Percentiles rank a stretch among this genome's conserved stretches.
phyloP scores from a whole-genome alignment of 352 stramenopile genomes.

The Pythium rishiriense region DNA sequence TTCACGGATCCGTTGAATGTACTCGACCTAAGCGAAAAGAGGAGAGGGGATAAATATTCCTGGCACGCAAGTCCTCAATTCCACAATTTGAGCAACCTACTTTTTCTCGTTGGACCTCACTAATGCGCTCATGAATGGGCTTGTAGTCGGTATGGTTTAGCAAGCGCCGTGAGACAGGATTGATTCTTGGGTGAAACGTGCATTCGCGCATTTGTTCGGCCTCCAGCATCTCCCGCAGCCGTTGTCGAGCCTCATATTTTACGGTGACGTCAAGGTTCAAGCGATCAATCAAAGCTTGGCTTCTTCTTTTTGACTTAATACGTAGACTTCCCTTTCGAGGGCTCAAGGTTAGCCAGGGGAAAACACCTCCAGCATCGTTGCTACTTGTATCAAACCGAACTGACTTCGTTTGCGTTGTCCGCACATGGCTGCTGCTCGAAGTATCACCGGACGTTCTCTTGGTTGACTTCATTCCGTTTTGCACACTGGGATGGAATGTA shows the following conservation, averaged over 20 bases:
- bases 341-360: constrained; percentile 66
- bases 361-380: constrained; percentile 21
- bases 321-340: constrained; percentile 28
- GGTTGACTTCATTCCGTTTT: not conserved
- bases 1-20: constrained; percentile 47
- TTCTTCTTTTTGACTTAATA: constrained; percentile 1
- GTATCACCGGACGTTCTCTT: not conserved
- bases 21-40: constrained; percentile 33
- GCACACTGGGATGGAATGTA: constrained; percentile 52
- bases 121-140: constrained; percentile 65
- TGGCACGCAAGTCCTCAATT: too few species aligned
- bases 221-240: constrained; percentile 49
- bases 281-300: constrained; percentile 49
- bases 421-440: not conserved
- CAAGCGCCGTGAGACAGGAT: constrained; percentile 42
- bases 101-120: constrained; percentile 66
- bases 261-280: constrained; percentile 61
- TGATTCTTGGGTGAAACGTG: constrained; percentile 74
- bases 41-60: not conserved
- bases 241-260: constrained; percentile 60
- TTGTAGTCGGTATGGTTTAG: constrained; percentile 49
- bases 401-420: constrained; percentile 1
- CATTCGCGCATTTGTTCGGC: constrained; percentile 50
- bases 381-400: constrained; percentile 10
- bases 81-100: constrained; percentile 25